phyloP scores from a whole-genome alignment of 345 rosid species.

The Erodium maritimum region DNA sequence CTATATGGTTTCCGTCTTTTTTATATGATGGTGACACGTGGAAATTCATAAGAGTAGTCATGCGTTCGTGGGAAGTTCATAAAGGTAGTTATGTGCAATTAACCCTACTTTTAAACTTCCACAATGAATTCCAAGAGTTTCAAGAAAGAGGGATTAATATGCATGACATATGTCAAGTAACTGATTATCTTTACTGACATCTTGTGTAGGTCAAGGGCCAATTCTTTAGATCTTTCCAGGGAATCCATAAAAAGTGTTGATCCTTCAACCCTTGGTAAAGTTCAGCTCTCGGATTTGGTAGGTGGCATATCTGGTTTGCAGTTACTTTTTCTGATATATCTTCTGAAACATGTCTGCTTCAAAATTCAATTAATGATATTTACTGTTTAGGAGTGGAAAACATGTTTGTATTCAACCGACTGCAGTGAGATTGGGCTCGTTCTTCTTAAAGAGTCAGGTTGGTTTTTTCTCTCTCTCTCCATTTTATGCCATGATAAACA shows the following conservation, averaged over 20 bases:
- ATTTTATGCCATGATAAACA: not conserved
- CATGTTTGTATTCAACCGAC: slow-evolving; percentile 64
- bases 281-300: slow-evolving; percentile 60
- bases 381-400: slow-evolving; percentile 62
- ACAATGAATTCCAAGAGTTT: too few relatives aligned
- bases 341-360: slow-evolving; percentile 4
- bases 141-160: too few relatives aligned
- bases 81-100: too few relatives aligned
- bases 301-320: slow-evolving; percentile 13
- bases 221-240: slow-evolving; percentile 35
- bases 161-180: too few relatives aligned
- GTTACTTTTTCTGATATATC: slow-evolving; percentile 1
- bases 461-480: too few relatives aligned
- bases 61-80: too few relatives aligned
- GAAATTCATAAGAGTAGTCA: too few relatives aligned
- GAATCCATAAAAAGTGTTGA: slow-evolving; percentile 37
- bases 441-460: slow-evolving; percentile 50
- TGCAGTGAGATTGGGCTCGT: slow-evolving; percentile 87
- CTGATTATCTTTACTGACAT: too few relatives aligned
- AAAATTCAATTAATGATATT: slow-evolving; percentile 8
- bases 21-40: too few relatives aligned
- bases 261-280: slow-evolving; percentile 32
- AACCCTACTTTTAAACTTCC: too few relatives aligned
- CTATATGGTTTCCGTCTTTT: too few relatives aligned
- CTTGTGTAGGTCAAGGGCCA: slow-evolving; percentile 36